Evolutionary conservation across 2,329 filamentous ascomycete species (phyloP), one percentile per base, ranked within the genome.

Genomic region (Helotiales sp.): DNA sequence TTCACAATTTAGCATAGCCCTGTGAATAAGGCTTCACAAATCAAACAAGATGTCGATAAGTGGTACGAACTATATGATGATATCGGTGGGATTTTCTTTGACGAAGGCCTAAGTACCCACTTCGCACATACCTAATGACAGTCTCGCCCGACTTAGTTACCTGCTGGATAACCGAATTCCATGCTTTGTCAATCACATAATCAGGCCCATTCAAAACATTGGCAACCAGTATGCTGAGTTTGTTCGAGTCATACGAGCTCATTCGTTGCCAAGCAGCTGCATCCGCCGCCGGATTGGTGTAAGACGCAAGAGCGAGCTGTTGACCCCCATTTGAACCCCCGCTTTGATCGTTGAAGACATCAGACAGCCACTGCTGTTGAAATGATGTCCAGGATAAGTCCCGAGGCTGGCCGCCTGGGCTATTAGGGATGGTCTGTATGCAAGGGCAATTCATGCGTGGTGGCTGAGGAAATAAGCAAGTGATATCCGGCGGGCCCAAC

Each of bases 61-160:
- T 75, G 72, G 72, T 74, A 70, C 54, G 8, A 55, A 32, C 40
- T 61, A 3, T 61, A 61, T 50, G n/a, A 15, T 50, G 71, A 37
- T 7, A 70, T 78, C 15, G 76, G 75, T 26, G 76, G 76, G n/a
- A 78, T 78, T 67, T 77, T 78, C 57, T 78, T 78, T 59, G 73
- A 78, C 60, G 75, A 34, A 69, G 55, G 10, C 64, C 64, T 10
- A 68, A 61, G 57, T 69, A 67, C 7, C 64, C 57, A 40, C 55
- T 69, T 3, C 64, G 64, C 1, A 69, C 64, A 60, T 67, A 69
- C 5, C 61, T 61, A n/a, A 69, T 47, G 7, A 69, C 40, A n/a
- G 26, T 69, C 40, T 69, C 65, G 30, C 67, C 67, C 37, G 15
- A 15, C 10, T 3, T 26, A 1, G 64, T 22, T 32, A 49, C 55